These are phyloP conservation scores for Lenwebbia sp. DNA, from an alignment of 345 rosid genomes.

Conservation along the genomic window DNA sequence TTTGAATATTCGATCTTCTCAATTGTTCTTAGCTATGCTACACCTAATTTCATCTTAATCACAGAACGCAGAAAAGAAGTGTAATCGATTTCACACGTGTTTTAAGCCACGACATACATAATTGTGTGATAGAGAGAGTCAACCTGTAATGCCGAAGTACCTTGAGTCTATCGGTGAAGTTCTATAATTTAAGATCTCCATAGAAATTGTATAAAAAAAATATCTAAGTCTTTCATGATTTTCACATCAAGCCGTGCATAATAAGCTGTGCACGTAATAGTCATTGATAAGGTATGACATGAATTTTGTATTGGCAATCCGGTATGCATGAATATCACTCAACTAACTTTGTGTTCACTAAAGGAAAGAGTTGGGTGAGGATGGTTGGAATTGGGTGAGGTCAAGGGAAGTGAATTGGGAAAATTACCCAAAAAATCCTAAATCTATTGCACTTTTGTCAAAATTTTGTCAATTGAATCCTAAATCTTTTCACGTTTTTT, in stretches of 20 bases:
- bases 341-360: not conserved
- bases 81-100: rapidly evolving
- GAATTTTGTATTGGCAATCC: not conserved
- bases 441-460: too few relatives aligned
- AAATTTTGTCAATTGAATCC: too few relatives aligned
- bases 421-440: too few relatives aligned
- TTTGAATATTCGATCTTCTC: not conserved
- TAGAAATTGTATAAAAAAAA: not conserved
- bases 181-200: not conserved
- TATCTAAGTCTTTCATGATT: not conserved
- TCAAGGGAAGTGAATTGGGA: not conserved
- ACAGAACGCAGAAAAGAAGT: not conserved
- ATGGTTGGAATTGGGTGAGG: not conserved
- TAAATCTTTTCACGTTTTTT: too few relatives aligned
- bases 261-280: not conserved
- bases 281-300: not conserved
- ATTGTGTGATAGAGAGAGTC: not conserved
- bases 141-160: not conserved
- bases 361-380: not conserved
- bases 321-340: not conserved
- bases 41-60: not conserved
- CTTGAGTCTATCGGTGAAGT: not conserved
- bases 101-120: not conserved
- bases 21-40: not conserved
- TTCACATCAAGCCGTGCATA: not conserved